Evolutionary conservation across 2,329 filamentous ascomycete genomes (phyloP), one percentile per base, ranked within the genome.

Genomic region (Hypoxylon sp.): DNA sequence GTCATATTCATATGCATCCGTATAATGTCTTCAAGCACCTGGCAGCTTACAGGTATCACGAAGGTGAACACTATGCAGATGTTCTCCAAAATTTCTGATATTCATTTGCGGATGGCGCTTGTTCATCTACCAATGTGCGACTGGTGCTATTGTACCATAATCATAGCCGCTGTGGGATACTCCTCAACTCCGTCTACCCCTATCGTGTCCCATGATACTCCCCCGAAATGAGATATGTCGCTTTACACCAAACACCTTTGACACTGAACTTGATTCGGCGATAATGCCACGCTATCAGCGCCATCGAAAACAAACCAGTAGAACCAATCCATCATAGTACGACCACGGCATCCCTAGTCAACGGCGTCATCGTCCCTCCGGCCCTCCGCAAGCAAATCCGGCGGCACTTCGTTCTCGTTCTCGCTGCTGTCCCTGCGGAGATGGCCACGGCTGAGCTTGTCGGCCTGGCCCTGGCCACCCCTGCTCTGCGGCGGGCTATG

Each of bases 401-500:
- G 61, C 23, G 68, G 68, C 2, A 70, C 64, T 23, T 66, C 64
- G 17, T 70, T 69, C 13, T 66, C 64, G 17, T 66, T 67, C 11
- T 49, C 60, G 31, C 66, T 67, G 20, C 62, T 66, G 48, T 68
- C 63, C 40, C 67, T 67, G 38, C 63, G 65, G 8, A 46, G 6
- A 33, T 6, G 27, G 5, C 4, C 35, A 29, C 13, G 5, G 11
- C 23, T 40, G 11, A 60, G 10, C 23, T 52, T 50, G 15, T 46
- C 42, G 21, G 47, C 26, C 17, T 50, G 47, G 17, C 10, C 18
- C 50, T 47, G 52, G 4, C 17, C 24, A 24, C 58, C 51, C 11
- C 53, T 48, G 13, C 48, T 48, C n/a, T 55, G 49, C 17, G 58
- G 52, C 9, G 67, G 62, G 35, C 62, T 68, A 21, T 81, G 78